phyloP scores from a whole-genome alignment of 2,329 filamentous ascomycete genomes.

The Ceratocystis cacaofunesta region DNA sequence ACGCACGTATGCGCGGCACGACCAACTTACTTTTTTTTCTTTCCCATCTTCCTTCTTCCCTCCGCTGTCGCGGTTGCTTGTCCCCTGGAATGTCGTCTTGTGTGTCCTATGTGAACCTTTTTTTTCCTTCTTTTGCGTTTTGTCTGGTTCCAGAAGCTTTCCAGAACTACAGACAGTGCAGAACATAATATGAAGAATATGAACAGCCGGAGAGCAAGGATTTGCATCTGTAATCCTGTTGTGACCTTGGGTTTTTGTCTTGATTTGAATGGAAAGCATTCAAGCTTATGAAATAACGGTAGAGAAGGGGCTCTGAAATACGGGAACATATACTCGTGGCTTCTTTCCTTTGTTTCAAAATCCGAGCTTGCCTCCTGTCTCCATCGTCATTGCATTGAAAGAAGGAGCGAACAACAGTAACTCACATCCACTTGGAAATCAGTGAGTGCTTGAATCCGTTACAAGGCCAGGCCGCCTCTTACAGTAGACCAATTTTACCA shows the following conservation, averaged over 20 bases:
- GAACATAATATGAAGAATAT: not conserved
- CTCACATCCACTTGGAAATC: not conserved
- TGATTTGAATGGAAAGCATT: not conserved
- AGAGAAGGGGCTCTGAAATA: not conserved
- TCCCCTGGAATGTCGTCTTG: not conserved
- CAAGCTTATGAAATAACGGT: not conserved
- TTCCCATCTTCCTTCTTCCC: not conserved
- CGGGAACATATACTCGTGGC: not conserved
- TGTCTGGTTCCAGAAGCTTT: conserved; percentile 9
- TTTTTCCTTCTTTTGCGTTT: not conserved
- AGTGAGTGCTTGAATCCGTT: not conserved
- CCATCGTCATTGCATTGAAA: not conserved
- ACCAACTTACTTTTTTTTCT: not conserved
- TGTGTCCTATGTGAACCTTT: not conserved
- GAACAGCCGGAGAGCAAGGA: not conserved
- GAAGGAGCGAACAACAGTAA: not conserved
- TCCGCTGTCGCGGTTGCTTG: not conserved
- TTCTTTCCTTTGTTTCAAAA: conserved; percentile 2
- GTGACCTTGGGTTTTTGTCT: not conserved
- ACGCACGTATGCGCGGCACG: not conserved
- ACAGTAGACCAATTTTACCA: not conserved
- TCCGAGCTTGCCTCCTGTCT: not conserved
- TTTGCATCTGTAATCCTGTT: not conserved
- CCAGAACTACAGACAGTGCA: conserved; percentile 7
- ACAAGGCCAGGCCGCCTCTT: not conserved